phyloP scores from a whole-genome alignment of 495 filamentous ascomycete species.

The Hypoxylon cercidicola region DNA sequence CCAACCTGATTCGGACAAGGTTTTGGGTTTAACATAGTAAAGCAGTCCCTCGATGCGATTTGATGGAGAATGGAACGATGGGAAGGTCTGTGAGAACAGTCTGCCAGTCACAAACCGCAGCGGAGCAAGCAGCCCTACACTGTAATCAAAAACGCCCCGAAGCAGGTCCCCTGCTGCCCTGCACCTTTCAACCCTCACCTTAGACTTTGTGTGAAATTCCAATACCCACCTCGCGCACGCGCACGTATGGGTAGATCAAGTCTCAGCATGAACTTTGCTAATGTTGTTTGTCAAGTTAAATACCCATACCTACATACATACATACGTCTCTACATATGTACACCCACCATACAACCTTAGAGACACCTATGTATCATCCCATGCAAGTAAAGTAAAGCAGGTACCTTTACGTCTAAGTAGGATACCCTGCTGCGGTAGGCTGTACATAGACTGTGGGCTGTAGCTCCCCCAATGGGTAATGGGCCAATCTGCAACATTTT shows the following conservation, averaged over 20 bases:
- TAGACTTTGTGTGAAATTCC: no score
- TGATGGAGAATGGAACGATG: constrained; percentile 12
- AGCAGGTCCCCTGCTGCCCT: constrained; percentile 20
- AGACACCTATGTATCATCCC: no score
- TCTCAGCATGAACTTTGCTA: no score
- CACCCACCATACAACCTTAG: background rate
- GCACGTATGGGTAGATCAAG: no score
- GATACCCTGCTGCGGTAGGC: background rate
- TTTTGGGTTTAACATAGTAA: constrained; percentile 13
- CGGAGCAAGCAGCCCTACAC: constrained; percentile 34
- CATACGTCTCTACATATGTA: background rate
- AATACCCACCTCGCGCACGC: no score
- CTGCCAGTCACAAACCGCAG: constrained; percentile 19
- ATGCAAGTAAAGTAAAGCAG: no score
- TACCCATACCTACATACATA: background rate
- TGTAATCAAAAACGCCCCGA: constrained; percentile 34
- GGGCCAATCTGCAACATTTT: constrained; percentile 32
- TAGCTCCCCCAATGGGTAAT: constrained; percentile 23
- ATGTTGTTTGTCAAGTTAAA: no score
- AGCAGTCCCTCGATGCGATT: constrained; percentile 32
- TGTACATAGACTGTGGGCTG: background rate
- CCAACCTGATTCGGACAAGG: constrained; percentile 24
- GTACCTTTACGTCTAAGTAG: no score
- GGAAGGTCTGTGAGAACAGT: constrained; percentile 17
- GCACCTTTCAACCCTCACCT: constrained; percentile 1